Evolutionary conservation across 129 eudicot genomes (phyloP), one percentile per base, ranked within the genome.

Genomic region (Escallonia herrerae): DNA sequence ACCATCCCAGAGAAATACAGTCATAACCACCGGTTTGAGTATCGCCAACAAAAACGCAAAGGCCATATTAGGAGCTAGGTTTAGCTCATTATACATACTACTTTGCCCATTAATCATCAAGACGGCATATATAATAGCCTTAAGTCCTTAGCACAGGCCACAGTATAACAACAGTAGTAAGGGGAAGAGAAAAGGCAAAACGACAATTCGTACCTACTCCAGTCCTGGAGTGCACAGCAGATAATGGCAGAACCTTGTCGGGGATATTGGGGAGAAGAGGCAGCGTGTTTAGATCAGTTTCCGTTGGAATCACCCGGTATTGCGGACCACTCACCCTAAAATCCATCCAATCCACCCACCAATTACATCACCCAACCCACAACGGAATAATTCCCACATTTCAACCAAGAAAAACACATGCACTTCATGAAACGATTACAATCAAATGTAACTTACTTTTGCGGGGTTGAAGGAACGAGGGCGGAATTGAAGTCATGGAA

Each of bases 301-400:
- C 95, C 15, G 90, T 80, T 13, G 96, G 96, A 70, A 93, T 84
- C 83, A 88, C 79, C 65, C 86, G 75, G 68, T 93, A 93, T 80
- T 85, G 80, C 47, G 96, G 95, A 38, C 94, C 95, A 50, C 72
- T 82, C 63, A 81, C 95, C 77, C 97, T 86, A 55, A 63, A 56
- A 51, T 33, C 15, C 40, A 46, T 45, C 5, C n/a, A 22, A 22
- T 22, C 33, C 33, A 22, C 33, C 22, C 58, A 53, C 13, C 15
- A 51, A 58, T 58, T 3, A 60, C 47, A 62, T 39, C 4, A 40
- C n/a, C 63, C 4, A 54, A 7, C 40, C 33, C 33, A 22, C 33
- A 22, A 22, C 33, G 33, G 33, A 22, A 22, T 22, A 22, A 22
- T 22, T 22, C 33, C 33, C 33, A 22, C 33, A 22, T 22, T 22